These are phyloP conservation scores for Aciculosporium take DNA, from an alignment of 2,329 filamentous ascomycete genomes.

Conservation along the genomic window DNA sequence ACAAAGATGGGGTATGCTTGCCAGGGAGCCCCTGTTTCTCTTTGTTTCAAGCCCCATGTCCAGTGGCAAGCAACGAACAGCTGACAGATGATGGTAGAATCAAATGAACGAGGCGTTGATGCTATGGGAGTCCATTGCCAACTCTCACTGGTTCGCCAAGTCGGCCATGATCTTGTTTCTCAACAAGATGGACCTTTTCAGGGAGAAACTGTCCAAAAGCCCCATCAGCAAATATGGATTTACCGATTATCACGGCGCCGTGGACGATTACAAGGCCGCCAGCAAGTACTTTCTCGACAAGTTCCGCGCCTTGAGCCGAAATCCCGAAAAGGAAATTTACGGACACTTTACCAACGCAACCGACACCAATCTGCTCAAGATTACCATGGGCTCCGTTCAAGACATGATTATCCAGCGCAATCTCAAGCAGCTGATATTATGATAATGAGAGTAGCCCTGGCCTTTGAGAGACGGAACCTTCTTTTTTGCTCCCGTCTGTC, in stretches of 20 bases:
- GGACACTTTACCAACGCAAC: constrained; percentile 49
- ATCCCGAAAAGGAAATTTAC: constrained; percentile 49
- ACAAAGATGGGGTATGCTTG: constrained; percentile 77
- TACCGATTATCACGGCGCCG: constrained; percentile 61
- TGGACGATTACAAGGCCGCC: constrained; percentile 57
- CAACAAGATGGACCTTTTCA: constrained; percentile 81
- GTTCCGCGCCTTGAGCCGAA: constrained; percentile 62
- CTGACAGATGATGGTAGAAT: constrained; percentile 38
- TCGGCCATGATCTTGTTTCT: constrained; percentile 73
- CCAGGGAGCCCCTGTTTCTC: not conserved
- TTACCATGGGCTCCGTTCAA: constrained; percentile 74
- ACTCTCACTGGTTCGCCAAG: constrained; percentile 74
- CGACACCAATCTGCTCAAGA: constrained; percentile 63
- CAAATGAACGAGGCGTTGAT: constrained; percentile 86
- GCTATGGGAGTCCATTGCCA: constrained; percentile 75
- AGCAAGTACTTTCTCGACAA: constrained; percentile 74
- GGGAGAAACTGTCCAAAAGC: constrained; percentile 55
- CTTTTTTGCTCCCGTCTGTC: not conserved
- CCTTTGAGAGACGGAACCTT: not conserved
- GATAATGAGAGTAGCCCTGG: constrained; percentile 7
- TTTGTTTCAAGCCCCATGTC: not conserved
- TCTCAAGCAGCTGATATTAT: constrained; percentile 56
- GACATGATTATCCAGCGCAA: constrained; percentile 82
- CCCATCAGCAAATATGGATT: constrained; percentile 62
- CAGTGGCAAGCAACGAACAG: not conserved